Evolutionary conservation across 768 basidiomycete species (phyloP).

Genomic region (Hortiboletus campestris): DNA sequence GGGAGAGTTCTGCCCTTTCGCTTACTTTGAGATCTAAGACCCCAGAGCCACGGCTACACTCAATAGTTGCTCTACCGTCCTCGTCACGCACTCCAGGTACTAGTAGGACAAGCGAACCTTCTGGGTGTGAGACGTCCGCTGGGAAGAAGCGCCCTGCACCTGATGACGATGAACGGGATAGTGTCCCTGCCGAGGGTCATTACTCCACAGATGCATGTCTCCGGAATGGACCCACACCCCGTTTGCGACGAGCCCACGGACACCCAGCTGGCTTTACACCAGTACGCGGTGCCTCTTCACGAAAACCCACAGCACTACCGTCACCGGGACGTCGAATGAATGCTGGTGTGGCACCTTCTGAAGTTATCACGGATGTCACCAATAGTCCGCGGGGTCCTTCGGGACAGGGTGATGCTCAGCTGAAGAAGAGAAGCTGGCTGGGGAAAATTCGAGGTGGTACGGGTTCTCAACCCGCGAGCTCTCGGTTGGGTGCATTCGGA

Average conservation of each 20-base stretch:
- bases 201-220: slow-evolving; percentile 36
- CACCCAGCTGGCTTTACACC: slow-evolving; percentile 74
- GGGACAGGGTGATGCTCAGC: slow-evolving; percentile 21
- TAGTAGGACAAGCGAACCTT: slow-evolving; percentile 27
- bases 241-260: slow-evolving; percentile 56
- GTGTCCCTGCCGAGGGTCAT: slow-evolving; percentile 68
- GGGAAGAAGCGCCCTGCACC: slow-evolving; percentile 76
- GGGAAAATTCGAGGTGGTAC: slow-evolving; percentile 60
- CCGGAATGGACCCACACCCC: slow-evolving; percentile 50
- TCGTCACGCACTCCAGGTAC: slow-evolving; percentile 54
- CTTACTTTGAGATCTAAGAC: slow-evolving; percentile 48
- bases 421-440: slow-evolving; percentile 65
- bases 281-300: slow-evolving; percentile 48
- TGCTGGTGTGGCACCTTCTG: slow-evolving; percentile 36
- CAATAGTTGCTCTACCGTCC: slow-evolving; percentile 17
- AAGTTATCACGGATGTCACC: slow-evolving; percentile 56
- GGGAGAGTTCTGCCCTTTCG: slow-evolving; percentile 45
- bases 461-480: slow-evolving; percentile 16
- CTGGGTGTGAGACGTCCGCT: slow-evolving; percentile 37
- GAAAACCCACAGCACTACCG: slow-evolving; percentile 29
- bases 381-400: slow-evolving; percentile 53
- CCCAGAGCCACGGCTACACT: slow-evolving; percentile 41
- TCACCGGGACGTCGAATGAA: slow-evolving; percentile 52
- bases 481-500: slow-evolving; percentile 22
- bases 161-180: slow-evolving; percentile 68